Percentiles rank a stretch among this genome's conserved stretches.
These are phyloP conservation scores for Hypoxylon sp. DNA, from an alignment of 2,329 filamentous ascomycete species.

Conservation along the genomic window DNA sequence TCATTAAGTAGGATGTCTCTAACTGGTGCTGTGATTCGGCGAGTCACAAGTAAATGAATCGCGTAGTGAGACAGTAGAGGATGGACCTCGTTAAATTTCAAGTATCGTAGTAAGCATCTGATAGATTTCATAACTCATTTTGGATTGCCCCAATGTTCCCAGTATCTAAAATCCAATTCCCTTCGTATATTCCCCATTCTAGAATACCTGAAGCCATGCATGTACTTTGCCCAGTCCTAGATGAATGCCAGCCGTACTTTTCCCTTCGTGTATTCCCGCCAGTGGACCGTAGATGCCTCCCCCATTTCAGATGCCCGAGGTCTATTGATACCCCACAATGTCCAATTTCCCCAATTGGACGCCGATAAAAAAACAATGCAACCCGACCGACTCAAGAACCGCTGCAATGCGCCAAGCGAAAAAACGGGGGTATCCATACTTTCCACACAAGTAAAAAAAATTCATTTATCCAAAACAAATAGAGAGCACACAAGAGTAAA, in stretches of 20 bases:
- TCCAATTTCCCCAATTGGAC: slow-evolving; percentile 32
- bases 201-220: slow-evolving; percentile 7
- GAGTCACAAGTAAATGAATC: background rate
- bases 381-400: slow-evolving; percentile 26
- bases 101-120: slow-evolving; percentile 6
- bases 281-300: slow-evolving; percentile 28
- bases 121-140: slow-evolving; percentile 20
- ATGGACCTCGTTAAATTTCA: slow-evolving; percentile 11
- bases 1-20: slow-evolving; percentile 1
- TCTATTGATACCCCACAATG: slow-evolving; percentile 36
- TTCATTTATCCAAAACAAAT: slow-evolving; percentile 34
- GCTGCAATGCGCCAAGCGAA: slow-evolving; percentile 29
- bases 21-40: background rate
- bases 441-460: slow-evolving; percentile 12
- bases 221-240: slow-evolving; percentile 16
- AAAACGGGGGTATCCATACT: slow-evolving; percentile 38
- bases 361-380: slow-evolving; percentile 35
- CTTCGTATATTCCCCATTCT: slow-evolving; percentile 22
- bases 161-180: slow-evolving; percentile 12
- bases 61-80: background rate
- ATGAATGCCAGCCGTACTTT: background rate
- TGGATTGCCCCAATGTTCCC: slow-evolving; percentile 17
- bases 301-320: slow-evolving; percentile 23
- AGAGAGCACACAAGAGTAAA: slow-evolving; percentile 14
- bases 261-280: slow-evolving; percentile 28